Evolutionary conservation across 1,284 basidiomycete genomes (phyloP).

Genomic region (Cutaneotrichosporon sp.): DNA sequence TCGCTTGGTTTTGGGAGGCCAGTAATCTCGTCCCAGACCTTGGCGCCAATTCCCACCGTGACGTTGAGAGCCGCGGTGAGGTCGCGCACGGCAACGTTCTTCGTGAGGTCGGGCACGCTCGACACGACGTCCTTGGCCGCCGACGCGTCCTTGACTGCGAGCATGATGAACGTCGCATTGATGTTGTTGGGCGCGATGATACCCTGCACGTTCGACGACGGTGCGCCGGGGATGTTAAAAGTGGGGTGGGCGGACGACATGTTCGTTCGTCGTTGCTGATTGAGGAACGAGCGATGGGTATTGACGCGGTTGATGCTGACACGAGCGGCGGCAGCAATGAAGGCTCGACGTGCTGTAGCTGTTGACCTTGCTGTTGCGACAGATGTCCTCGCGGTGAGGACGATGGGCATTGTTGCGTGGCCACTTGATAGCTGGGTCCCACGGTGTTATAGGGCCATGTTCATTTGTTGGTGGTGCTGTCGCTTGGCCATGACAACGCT

Average conservation of each 20-base stretch:
- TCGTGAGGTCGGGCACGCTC: slow-evolving; percentile 2
- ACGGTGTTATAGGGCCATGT: too few relatives aligned
- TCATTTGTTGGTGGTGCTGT: too few relatives aligned
- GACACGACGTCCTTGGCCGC: slow-evolving; percentile 4
- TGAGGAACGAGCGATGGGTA: too few relatives aligned
- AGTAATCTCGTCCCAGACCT: slow-evolving; percentile 13
- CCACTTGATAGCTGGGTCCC: too few relatives aligned
- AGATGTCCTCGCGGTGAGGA: too few relatives aligned
- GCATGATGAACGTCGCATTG: slow-evolving; percentile 22
- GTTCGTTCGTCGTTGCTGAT: too few relatives aligned
- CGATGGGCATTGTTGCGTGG: too few relatives aligned
- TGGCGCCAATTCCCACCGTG: slow-evolving; percentile 15
- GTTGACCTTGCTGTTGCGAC: too few relatives aligned
- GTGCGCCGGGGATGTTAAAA: not conserved
- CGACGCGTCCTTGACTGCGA: slow-evolving; percentile 18
- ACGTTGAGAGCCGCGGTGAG: slow-evolving; percentile 1
- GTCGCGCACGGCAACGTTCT: slow-evolving; percentile 16
- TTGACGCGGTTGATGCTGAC: too few relatives aligned
- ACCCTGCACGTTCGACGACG: slow-evolving; percentile 8
- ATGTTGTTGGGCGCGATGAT: slow-evolving; percentile 12
- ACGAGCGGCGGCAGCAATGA: too few relatives aligned
- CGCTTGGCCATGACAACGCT: too few relatives aligned
- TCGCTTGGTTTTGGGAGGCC: slow-evolving; percentile 10
- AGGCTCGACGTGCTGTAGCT: too few relatives aligned
- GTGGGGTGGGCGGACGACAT: not conserved